phyloP scores from a whole-genome alignment of 23 red algal species.

The Gracilaria gracilis region DNA sequence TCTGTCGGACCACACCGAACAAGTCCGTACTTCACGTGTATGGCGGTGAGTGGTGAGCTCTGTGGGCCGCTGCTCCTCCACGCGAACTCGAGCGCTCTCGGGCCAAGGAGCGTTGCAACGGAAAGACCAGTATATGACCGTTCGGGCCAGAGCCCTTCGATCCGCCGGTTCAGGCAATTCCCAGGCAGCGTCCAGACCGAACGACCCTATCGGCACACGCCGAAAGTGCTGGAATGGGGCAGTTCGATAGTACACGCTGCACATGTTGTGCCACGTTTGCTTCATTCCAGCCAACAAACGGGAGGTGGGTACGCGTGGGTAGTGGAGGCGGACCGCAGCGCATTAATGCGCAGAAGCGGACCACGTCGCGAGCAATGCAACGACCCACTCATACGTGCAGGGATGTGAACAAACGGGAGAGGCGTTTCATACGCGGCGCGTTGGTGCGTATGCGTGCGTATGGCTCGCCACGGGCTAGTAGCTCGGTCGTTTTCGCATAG shows the following conservation, averaged over 20 bases:
- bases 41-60: neutral
- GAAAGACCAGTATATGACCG: neutral
- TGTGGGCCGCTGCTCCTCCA: neutral
- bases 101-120: neutral
- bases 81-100: neutral
- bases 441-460: neutral
- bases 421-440: slow-evolving; percentile 21
- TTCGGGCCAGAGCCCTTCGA: neutral
- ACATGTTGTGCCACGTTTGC: too few species aligned
- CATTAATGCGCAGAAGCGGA: neutral
- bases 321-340: neutral
- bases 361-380: neutral
- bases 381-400: neutral
- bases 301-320: too few species aligned
- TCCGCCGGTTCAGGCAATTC: neutral
- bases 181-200: neutral
- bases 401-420: slow-evolving; percentile 1
- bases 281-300: neutral
- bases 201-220: neutral
- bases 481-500: neutral
- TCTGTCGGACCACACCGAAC: neutral
- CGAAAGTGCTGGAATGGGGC: neutral
- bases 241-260: too few species aligned
- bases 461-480: neutral
- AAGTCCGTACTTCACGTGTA: neutral